A percentile compares a stretch with the other conserved stretches of the same genome.
Conservation (phyloP, 495 filamentous ascomycete species). For the Xylaria curta region DNA sequence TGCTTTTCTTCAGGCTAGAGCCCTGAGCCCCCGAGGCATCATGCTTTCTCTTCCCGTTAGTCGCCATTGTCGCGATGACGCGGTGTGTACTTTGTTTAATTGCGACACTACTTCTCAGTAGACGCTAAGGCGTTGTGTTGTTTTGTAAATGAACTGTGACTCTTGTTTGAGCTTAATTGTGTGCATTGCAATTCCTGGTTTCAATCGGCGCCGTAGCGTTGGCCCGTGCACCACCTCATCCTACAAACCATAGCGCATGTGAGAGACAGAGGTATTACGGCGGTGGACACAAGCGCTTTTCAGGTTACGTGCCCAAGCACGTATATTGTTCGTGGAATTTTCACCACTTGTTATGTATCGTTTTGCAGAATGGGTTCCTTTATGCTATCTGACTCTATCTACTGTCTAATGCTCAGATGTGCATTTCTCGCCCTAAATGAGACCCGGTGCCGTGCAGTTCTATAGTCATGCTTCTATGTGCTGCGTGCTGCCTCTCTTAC, state of each 20-base stretch:
- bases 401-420: background rate
- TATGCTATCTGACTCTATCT: background rate
- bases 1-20: slow-evolving; percentile 39
- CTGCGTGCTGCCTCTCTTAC: background rate
- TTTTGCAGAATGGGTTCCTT: background rate
- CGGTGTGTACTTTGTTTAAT: background rate
- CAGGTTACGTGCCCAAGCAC: background rate
- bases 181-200: background rate
- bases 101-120: background rate
- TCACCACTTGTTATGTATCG: background rate
- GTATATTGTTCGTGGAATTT: background rate
- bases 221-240: slow-evolving; percentile 16
- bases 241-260: background rate
- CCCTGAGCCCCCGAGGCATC: slow-evolving; percentile 25
- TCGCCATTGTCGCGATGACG: slow-evolving; percentile 27
- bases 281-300: background rate
- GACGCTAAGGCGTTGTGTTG: background rate
- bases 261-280: background rate
- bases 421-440: background rate
- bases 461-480: slow-evolving; percentile 1
- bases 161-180: background rate
- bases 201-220: background rate
- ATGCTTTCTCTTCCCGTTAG: slow-evolving; percentile 36
- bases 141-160: background rate
- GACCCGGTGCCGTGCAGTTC: background rate